Evolutionary conservation across 305 asterid species (phyloP).

Genomic region (Coffea humblotiana): DNA sequence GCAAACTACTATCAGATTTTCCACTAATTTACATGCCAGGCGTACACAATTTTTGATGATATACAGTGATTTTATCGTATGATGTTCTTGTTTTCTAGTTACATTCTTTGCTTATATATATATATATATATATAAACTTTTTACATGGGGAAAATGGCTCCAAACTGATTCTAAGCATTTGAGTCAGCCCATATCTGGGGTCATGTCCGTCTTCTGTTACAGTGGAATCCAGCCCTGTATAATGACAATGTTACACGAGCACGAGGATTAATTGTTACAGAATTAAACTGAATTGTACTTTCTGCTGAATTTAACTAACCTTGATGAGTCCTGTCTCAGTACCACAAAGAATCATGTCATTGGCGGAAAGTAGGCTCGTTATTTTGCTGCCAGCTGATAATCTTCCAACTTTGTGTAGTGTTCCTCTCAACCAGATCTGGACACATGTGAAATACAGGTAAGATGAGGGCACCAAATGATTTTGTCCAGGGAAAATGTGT

Average conservation of each 20-base stretch:
- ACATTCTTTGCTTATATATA: conserved; percentile 6
- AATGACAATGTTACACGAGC: conserved; percentile 16
- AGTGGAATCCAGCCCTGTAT: conserved; percentile 95
- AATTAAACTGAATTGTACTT: neutral
- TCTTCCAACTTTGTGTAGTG: conserved; percentile 88
- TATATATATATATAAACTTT: neutral
- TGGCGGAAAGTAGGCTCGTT: conserved; percentile 80
- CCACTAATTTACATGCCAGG: neutral
- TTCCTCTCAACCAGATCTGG: conserved; percentile 92
- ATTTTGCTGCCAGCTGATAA: conserved; percentile 94
- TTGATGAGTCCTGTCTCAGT: conserved; percentile 87
- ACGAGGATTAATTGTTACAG: neutral
- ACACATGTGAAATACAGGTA: neutral
- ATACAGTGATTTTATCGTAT: neutral
- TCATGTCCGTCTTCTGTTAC: conserved; percentile 34
- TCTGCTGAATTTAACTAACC: conserved; percentile 40
- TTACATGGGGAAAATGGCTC: neutral
- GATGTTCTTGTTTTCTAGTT: conserved; percentile 4
- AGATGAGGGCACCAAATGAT: neutral
- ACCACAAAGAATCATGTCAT: conserved; percentile 91
- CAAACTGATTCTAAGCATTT: neutral
- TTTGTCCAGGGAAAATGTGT: neutral
- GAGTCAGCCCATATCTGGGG: neutral
- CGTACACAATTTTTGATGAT: neutral
- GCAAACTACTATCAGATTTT: neutral